phyloP scores from a whole-genome alignment of 306 rosid genomes.

The Hippophae gyantsensis region DNA sequence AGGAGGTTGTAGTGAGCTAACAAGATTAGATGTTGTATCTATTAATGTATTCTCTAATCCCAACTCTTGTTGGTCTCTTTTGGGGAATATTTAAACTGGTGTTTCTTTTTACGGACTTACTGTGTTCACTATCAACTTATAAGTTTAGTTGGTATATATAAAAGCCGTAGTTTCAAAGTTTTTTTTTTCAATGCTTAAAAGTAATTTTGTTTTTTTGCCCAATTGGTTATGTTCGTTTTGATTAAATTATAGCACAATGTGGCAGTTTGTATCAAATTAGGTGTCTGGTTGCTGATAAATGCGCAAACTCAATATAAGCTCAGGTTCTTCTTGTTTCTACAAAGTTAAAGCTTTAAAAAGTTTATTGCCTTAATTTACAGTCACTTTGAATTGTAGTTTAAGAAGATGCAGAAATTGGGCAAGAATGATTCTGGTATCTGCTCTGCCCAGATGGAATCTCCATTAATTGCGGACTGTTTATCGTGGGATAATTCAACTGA shows the following conservation, averaged over 20 bases:
- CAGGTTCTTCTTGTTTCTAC: background rate
- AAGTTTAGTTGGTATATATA: background rate
- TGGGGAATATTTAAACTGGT: background rate
- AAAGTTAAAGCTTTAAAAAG: constrained; percentile 16
- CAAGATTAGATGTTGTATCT: too few species aligned
- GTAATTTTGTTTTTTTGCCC: background rate
- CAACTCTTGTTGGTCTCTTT: too few species aligned
- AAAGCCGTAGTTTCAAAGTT: too few species aligned
- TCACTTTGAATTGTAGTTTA: constrained; percentile 17
- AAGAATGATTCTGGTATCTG: constrained; percentile 25
- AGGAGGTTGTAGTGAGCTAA: too few species aligned
- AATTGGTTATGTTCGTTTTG: constrained; percentile 1
- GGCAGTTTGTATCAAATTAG: constrained; percentile 11
- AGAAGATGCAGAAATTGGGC: constrained; percentile 25
- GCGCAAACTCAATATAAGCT: background rate
- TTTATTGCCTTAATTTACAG: constrained; percentile 15
- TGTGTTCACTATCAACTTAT: background rate
- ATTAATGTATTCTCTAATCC: too few species aligned
- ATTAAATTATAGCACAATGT: constrained; percentile 7
- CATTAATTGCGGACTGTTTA: constrained; percentile 14
- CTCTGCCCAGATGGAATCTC: constrained; percentile 18
- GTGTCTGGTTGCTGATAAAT: constrained; percentile 19
- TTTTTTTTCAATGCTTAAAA: too few species aligned
- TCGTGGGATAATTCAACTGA: constrained; percentile 27
- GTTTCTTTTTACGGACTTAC: background rate